Evolutionary conservation across 78 protist genomes (phyloP).

Genomic region (Dictyostelium firmibasis): DNA sequence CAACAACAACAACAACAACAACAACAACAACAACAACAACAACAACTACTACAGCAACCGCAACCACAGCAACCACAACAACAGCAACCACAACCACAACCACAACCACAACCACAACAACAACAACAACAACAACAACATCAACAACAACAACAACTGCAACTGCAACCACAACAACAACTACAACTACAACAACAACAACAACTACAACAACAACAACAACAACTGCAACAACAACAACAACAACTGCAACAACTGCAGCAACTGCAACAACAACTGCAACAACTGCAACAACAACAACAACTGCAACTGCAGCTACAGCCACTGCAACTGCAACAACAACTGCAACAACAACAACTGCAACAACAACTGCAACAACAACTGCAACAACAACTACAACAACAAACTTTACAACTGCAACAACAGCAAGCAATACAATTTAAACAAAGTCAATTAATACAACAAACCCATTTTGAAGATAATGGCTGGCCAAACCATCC

Average conservation of each 20-base stretch:
- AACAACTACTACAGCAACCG: background rate
- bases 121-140: background rate
- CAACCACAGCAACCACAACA: too few species aligned
- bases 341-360: background rate
- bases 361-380: background rate
- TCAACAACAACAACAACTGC: background rate
- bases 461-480: background rate
- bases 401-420: background rate
- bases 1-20: background rate
- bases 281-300: too few species aligned
- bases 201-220: background rate
- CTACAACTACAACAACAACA: background rate
- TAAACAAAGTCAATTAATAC: background rate
- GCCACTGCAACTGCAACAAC: background rate
- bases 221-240: background rate
- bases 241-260: background rate
- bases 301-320: background rate
- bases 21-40: background rate
- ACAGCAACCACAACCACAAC: background rate
- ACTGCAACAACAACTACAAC: background rate
- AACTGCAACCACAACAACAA: background rate
- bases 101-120: background rate
- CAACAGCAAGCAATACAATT: background rate
- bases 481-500: conserved; percentile 73
- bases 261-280: background rate